Evolutionary conservation across 2,329 filamentous ascomycete genomes (phyloP).

Genomic region (Phialophora expanda): DNA sequence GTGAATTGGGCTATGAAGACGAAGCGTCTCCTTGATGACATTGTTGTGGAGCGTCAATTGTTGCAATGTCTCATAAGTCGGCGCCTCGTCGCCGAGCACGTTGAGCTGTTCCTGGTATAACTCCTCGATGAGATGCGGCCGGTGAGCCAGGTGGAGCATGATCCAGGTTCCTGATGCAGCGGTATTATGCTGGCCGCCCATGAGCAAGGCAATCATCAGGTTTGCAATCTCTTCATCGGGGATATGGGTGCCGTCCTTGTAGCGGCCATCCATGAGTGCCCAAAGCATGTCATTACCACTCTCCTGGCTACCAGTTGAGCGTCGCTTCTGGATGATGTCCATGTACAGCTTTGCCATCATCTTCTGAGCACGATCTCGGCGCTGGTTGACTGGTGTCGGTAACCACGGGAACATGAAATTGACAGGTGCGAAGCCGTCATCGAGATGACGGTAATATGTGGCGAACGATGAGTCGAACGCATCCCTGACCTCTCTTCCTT

Average conservation of each 20-base stretch:
- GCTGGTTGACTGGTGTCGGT: constrained; percentile 84
- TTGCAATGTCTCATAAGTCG: constrained; percentile 76
- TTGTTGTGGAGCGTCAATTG: constrained; percentile 81
- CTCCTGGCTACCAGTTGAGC: constrained; percentile 59
- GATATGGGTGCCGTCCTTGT: constrained; percentile 80
- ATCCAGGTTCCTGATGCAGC: constrained; percentile 86
- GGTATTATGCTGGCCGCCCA: constrained; percentile 90
- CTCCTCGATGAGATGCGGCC: constrained; percentile 80
- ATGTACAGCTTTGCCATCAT: constrained; percentile 83
- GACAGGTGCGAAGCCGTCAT: constrained; percentile 86
- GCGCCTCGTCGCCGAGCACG: constrained; percentile 74
- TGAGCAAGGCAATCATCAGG: constrained; percentile 92
- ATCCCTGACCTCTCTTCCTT: constrained; percentile 80
- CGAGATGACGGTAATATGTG: constrained; percentile 82
- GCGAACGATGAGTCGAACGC: constrained; percentile 82
- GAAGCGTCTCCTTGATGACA: constrained; percentile 88
- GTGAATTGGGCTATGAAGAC: constrained; percentile 90
- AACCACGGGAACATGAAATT: constrained; percentile 92
- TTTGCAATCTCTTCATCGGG: constrained; percentile 85
- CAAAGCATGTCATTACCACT: constrained; percentile 80
- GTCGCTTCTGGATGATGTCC: constrained; percentile 77
- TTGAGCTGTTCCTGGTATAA: constrained; percentile 81
- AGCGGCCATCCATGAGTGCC: constrained; percentile 82
- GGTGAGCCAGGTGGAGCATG: constrained; percentile 76
- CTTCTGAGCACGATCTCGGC: constrained; percentile 76